Evolutionary conservation across 2,329 filamentous ascomycete genomes (phyloP).

Genomic region (Cordyceps pruinosa): DNA sequence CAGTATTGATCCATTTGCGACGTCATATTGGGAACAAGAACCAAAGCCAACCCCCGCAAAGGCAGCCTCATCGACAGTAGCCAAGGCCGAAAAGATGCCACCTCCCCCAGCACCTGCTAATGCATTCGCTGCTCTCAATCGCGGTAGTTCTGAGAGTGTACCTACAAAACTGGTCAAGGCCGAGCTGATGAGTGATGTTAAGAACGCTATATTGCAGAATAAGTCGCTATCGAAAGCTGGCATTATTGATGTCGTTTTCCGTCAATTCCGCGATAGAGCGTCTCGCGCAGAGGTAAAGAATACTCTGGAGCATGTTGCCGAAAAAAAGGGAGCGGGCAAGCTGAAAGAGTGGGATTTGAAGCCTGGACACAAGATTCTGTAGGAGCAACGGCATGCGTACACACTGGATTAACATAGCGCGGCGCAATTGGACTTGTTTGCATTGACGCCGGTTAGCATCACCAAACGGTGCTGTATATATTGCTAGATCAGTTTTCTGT

Average conservation of each 20-base stretch:
- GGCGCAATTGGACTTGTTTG: slow-evolving; percentile 5
- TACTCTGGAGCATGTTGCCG: slow-evolving; percentile 33
- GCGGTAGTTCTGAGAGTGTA: slow-evolving; percentile 14
- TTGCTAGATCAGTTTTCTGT: slow-evolving; percentile 3
- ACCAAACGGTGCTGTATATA: slow-evolving; percentile 3
- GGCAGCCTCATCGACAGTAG: slow-evolving; percentile 9
- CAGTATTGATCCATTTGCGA: slow-evolving; percentile 77
- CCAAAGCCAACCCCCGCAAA: slow-evolving; percentile 23
- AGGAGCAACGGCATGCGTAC: slow-evolving; percentile 8
- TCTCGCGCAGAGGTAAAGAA: slow-evolving; percentile 36
- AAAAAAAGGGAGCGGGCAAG: slow-evolving; percentile 31
- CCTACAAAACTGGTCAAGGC: slow-evolving; percentile 29
- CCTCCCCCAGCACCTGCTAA: slow-evolving; percentile 28
- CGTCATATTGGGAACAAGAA: slow-evolving; percentile 64
- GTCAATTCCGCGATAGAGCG: slow-evolving; percentile 30
- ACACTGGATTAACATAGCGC: slow-evolving; percentile 7
- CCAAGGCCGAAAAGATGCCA: slow-evolving; percentile 21
- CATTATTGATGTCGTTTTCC: slow-evolving; percentile 34
- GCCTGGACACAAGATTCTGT: slow-evolving; percentile 32
- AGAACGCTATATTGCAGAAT: slow-evolving; percentile 35
- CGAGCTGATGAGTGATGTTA: slow-evolving; percentile 35
- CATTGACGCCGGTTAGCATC: neutral
- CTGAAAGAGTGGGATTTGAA: slow-evolving; percentile 34
- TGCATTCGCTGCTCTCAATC: slow-evolving; percentile 30
- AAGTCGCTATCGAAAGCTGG: slow-evolving; percentile 34